Evolutionary conservation across 805 yeast species (phyloP), one percentile per base, ranked within the genome.

Genomic region (Zygotorulaspora chibaensis): DNA sequence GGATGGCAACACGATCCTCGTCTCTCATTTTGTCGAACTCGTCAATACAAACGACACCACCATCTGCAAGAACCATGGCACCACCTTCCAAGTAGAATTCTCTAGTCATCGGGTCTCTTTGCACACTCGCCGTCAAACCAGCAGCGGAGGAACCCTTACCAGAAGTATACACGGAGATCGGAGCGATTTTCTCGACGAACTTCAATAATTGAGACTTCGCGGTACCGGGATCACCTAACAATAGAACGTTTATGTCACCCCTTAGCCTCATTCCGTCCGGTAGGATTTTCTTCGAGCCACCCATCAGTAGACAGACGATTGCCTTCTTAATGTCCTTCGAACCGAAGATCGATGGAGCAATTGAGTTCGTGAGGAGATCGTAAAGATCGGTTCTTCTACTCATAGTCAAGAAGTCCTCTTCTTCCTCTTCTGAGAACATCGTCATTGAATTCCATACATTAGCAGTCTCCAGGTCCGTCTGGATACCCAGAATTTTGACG

Each of bases 61-160:
- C 98, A 70, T 93, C 99, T 0, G 99, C 99, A 41, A 93, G 73
- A n/a, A 93, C 99, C 97, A 93, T 90, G 8, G 99, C 99, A 68
- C 99, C 99, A 49, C 99, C 99, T 76, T 93, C 99, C 43, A 93
- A 72, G 65, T 87, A 91, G 65, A 91, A 93, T 57, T 93, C 99
- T 52, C 96, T 73, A 0, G 96, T 86, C 18, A 74, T 72, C 1
- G 87, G 75, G 65, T 93, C 98, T 64, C 96, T 77, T 70, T 91
- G 99, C 15, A 93, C 98, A 13, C 96, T 84, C 0, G 99, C 99
- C 1, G 99, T 93, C 67, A 93, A 77, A 81, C 99, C 99, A 2
- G 98, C 99, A 2, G 99, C 99, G 9, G 98, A 91, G 0, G 99
- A 91, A 60, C 99, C 99, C 63, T 93, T 93, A 72, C 99, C 99